phyloP scores from a whole-genome alignment of 768 basidiomycete species.

The Agrocybe pediades region DNA sequence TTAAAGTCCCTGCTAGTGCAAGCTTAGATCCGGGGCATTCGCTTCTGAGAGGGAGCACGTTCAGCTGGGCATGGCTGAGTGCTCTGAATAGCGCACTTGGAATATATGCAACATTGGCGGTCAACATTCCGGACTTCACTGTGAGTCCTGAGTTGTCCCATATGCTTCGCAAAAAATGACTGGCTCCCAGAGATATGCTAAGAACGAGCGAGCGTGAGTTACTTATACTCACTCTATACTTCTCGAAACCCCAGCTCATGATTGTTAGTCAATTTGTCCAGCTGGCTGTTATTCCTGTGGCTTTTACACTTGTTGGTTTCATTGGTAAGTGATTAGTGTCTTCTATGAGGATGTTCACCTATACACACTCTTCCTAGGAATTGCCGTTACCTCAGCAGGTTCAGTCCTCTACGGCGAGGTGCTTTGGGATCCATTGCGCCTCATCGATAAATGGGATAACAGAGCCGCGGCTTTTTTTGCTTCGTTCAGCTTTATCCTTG shows the following conservation, averaged over 20 bases:
- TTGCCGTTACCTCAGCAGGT: slow-evolving; percentile 80
- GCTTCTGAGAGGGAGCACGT: slow-evolving; percentile 48
- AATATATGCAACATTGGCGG: slow-evolving; percentile 68
- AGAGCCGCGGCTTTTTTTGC: slow-evolving; percentile 86
- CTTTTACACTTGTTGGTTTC: slow-evolving; percentile 78
- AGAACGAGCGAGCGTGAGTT: slow-evolving; percentile 59
- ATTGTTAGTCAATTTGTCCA: slow-evolving; percentile 72
- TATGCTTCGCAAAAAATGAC: background rate
- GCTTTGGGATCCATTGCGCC: slow-evolving; percentile 73
- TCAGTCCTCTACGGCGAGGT: slow-evolving; percentile 65
- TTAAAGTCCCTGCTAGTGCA: slow-evolving; percentile 60
- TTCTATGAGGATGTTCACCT: background rate
- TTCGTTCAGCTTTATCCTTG: slow-evolving; percentile 70
- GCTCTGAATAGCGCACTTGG: slow-evolving; percentile 79
- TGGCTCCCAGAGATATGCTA: slow-evolving; percentile 66
- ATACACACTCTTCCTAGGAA: slow-evolving; percentile 36
- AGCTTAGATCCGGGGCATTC: slow-evolving; percentile 60
- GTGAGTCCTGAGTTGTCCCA: slow-evolving; percentile 16
- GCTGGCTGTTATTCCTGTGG: slow-evolving; percentile 70
- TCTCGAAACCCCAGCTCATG: background rate
- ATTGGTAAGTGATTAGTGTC: slow-evolving; percentile 37
- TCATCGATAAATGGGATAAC: slow-evolving; percentile 84
- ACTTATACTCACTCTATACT: background rate
- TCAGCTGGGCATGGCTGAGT: slow-evolving; percentile 80
- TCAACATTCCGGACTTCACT: slow-evolving; percentile 89